phyloP scores from a whole-genome alignment of 2,329 filamentous ascomycete species.

The Fusarium napiforme region DNA sequence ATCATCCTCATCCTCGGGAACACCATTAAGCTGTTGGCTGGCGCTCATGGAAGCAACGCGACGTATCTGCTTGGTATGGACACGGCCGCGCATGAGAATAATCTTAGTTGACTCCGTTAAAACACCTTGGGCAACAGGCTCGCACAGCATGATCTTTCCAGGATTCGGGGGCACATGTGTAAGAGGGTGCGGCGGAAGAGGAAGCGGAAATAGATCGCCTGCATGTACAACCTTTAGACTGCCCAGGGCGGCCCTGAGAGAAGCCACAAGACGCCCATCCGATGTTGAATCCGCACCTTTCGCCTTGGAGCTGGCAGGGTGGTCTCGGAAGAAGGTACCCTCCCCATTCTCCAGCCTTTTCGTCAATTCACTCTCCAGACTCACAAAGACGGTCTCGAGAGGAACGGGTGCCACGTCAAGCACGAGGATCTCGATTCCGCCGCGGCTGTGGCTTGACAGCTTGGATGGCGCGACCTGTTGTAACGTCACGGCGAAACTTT shows the following conservation, averaged over 20 bases:
- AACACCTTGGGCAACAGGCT: slow-evolving; percentile 90
- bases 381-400: slow-evolving; percentile 88
- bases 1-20: slow-evolving; percentile 76
- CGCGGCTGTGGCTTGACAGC: slow-evolving; percentile 75
- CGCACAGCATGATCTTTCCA: slow-evolving; percentile 90
- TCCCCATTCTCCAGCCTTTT: slow-evolving; percentile 85
- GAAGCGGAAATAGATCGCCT: slow-evolving; percentile 82
- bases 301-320: slow-evolving; percentile 57
- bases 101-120: slow-evolving; percentile 83
- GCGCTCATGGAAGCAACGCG: slow-evolving; percentile 59
- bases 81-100: slow-evolving; percentile 75
- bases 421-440: slow-evolving; percentile 84
- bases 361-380: slow-evolving; percentile 82
- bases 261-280: slow-evolving; percentile 69
- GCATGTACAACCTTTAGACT: slow-evolving; percentile 81
- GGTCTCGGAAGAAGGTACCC: slow-evolving; percentile 79
- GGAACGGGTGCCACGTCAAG: slow-evolving; percentile 83
- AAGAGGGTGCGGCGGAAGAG: slow-evolving; percentile 84
- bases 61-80: slow-evolving; percentile 63
- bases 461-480: slow-evolving; percentile 81
- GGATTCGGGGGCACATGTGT: slow-evolving; percentile 87
- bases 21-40: slow-evolving; percentile 63
- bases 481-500: slow-evolving; percentile 80
- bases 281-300: slow-evolving; percentile 53
- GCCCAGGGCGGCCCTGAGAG: slow-evolving; percentile 79